These are phyloP conservation scores for Ganoderma multipileum DNA, from an alignment of 1,284 basidiomycete species.

Conservation along the genomic window DNA sequence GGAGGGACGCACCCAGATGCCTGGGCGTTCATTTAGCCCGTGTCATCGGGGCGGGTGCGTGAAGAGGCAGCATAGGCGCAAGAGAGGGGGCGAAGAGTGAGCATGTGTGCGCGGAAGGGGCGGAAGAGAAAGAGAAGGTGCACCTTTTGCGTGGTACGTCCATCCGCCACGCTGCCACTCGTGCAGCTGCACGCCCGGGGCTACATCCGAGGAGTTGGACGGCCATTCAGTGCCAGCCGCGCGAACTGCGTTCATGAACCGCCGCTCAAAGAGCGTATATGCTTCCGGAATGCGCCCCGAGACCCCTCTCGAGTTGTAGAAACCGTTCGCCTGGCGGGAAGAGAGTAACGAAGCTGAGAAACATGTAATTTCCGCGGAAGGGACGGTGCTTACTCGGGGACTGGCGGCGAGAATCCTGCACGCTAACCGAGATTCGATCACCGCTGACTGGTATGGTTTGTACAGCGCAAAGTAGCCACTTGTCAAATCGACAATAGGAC, in stretches of 20 bases:
- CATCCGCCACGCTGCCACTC: conserved; percentile 94
- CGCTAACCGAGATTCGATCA: conserved; percentile 68
- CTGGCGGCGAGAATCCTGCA: conserved; percentile 86
- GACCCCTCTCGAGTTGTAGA: conserved; percentile 88
- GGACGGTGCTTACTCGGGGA: conserved; percentile 68
- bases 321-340: conserved; percentile 85
- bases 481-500: conserved; percentile 77
- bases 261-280: conserved; percentile 88
- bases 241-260: conserved; percentile 79
- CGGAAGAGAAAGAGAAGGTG: conserved; percentile 16
- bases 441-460: conserved; percentile 78
- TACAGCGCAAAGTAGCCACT: conserved; percentile 96
- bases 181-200: conserved; percentile 68
- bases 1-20: conserved; percentile 84
- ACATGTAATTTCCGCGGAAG: conserved; percentile 16
- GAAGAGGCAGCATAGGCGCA: neutral
- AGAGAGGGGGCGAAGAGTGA: conserved; percentile 14
- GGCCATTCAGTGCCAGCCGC: conserved; percentile 57
- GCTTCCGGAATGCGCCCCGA: conserved; percentile 95
- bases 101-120: neutral
- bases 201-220: conserved; percentile 30
- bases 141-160: conserved; percentile 99
- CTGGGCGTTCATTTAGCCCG: conserved; percentile 47
- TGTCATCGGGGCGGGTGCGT: neutral
- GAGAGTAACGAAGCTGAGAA: conserved; percentile 4